Evolutionary conservation across 2,329 filamentous ascomycete genomes (phyloP), one percentile per base, ranked within the genome.

Genomic region (Plenodomus lindquistii): DNA sequence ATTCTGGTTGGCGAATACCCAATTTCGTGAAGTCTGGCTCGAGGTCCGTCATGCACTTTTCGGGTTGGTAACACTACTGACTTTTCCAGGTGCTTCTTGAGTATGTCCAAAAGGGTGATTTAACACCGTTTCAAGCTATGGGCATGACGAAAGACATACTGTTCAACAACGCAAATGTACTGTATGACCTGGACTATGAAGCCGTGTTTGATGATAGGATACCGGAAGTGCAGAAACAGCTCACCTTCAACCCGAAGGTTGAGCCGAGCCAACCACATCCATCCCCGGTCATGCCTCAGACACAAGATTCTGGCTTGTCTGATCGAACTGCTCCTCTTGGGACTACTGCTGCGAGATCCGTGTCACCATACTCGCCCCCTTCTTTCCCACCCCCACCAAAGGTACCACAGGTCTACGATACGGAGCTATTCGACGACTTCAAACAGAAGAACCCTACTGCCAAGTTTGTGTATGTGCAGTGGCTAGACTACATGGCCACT

Each of bases 401-500:
- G 37, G 54, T 49, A 4, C 57, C 66, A 9, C 55, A 63, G 39
- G 55, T 69, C 15, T 75, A 72, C 40, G 67, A 76, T 46, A 55
- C 67, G 17, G 66, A 75, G 19, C 44, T 73, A 1, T 73, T 76
- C 44, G 73, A 79, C 13, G 60, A 63, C 0, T 84, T 87, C 60
- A 67, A 84, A 9, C 66, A 72, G 16, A 67, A 73, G 16, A 77
- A 85, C 45, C 71, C 78, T 0, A 67, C 74, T 0, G 74, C 85
- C 4, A 83, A 85, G 51, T 92, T 86, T 62, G 71, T 95, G 16
- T 85, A 89, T 52, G 75, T 93, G 11, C 86, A 88, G 69, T 95
- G 87, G 84, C 76, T 88, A 19, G 90, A 95, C 70, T 87, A 88
- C 69, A 90, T 88, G n/a, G 83, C 84, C 2, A 87, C 81, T 2